Evolutionary conservation across 2,329 filamentous ascomycete genomes (phyloP).

Genomic region (Peltaster fructicola): DNA sequence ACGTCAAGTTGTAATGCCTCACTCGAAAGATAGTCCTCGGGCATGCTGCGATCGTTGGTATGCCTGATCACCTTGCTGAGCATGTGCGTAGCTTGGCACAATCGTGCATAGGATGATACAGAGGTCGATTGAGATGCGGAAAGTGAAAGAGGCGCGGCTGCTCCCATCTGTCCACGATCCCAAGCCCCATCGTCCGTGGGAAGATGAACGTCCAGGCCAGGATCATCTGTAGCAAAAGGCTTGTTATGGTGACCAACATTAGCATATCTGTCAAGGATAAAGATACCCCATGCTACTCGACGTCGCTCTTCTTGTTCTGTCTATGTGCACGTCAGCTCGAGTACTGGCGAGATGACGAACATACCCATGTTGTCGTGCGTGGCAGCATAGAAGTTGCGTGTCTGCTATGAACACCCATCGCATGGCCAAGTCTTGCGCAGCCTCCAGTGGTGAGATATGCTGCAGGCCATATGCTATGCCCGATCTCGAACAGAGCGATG

Average conservation of each 20-base stretch:
- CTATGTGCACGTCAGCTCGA: too few species aligned
- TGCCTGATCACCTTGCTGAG: slow-evolving; percentile 18
- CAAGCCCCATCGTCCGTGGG: slow-evolving; percentile 25
- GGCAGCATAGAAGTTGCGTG: slow-evolving; percentile 21
- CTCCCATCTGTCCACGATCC: slow-evolving; percentile 17
- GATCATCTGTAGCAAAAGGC: slow-evolving; percentile 11
- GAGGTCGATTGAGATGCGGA: slow-evolving; percentile 8
- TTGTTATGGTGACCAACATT: slow-evolving; percentile 12
- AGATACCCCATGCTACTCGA: slow-evolving; percentile 32
- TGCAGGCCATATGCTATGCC: slow-evolving; percentile 33
- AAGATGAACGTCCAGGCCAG: slow-evolving; percentile 13
- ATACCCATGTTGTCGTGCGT: slow-evolving; percentile 25
- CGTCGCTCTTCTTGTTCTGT: slow-evolving; percentile 30
- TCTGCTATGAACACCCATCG: slow-evolving; percentile 28
- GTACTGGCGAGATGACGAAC: too few species aligned
- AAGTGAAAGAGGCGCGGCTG: slow-evolving; percentile 11
- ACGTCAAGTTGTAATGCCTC: slow-evolving; percentile 19
- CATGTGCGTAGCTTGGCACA: slow-evolving; percentile 20
- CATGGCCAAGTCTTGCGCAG: slow-evolving; percentile 28
- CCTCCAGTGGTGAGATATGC: slow-evolving; percentile 31
- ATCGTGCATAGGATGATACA: slow-evolving; percentile 18
- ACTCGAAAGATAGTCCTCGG: slow-evolving; percentile 15
- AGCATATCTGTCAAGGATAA: slow-evolving; percentile 27
- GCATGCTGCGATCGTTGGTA: slow-evolving; percentile 14
- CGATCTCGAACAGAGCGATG: slow-evolving; percentile 31